Base-by-base conservation (phyloP, 2,329 filamentous ascomycete genomes). In the Tricladium varicosporioides region DNA sequence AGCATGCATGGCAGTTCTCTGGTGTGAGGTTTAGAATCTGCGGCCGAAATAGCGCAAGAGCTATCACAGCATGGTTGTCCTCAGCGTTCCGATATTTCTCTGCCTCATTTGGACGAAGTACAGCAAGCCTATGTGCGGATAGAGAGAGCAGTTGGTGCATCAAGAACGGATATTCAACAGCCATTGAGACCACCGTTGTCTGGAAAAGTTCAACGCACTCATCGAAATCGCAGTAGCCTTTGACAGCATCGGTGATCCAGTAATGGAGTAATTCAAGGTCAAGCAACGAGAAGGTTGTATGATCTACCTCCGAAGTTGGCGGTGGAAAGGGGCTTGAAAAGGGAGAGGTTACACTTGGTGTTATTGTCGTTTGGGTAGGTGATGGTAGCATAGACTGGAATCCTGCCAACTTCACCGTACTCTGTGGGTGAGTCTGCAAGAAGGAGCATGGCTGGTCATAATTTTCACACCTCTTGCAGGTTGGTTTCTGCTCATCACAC, bases 11-110 rank as follows among this genome's bases (percentile, higher is more conserved):
- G 15, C 64, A 69, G 46, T 71, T 67, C 57, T 73, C 60, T 67
- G 71, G 14, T 65, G 67, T 57, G 71, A 75, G 66, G 73, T 73
- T 31, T 78, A 81, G 42, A 79, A 86, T 59, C 53, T 67, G 61
- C 14, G 66, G 60, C 53, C 71, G 71, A 57, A 72, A 73, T 5
- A 67, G 52, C 11, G 62, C 59, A 2, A 74, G 60, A 27, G 63
- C 68, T 15, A 60, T 67, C 33, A 69, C 68, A 15, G 70, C 59
- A 18, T 71, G 68, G 1, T 67, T 68, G 18, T 40, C 72, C 63
- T 57, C 73, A 60, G 57, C 67, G 59, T 55, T 61, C 55, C 48
- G 68, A 68, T 58, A 67, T 48, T 27, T 58, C 48, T 16, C 53
- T 49, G 36, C 63, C 59, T 42, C 57, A 43, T 40, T 16, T 5